Evolutionary conservation across 73 alveolate genomes (phyloP), one percentile per base, ranked within the genome.

Genomic region (Paramecium sexaurelia): DNA sequence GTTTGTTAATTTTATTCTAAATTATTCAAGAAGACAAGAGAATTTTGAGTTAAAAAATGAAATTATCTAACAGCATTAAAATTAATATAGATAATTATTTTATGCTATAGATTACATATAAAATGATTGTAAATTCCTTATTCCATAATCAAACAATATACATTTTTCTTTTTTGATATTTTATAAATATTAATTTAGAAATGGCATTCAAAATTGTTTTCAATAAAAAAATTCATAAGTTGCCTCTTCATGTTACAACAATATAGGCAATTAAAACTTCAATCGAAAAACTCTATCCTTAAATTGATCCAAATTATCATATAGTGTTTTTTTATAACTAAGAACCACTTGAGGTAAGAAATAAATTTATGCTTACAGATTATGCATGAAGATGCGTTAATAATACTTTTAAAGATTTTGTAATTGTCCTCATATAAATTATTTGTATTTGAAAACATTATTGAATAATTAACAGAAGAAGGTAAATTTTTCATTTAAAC

Each of bases 121-220:
- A n/a, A n/a, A n/a, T n/a, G n/a, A n/a, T n/a, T n/a, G n/a, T n/a
- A n/a, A n/a, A n/a, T n/a, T n/a, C n/a, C n/a, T n/a, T n/a, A n/a
- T n/a, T n/a, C n/a, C n/a, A n/a, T n/a, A n/a, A n/a, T n/a, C n/a
- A n/a, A n/a, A n/a, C n/a, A n/a, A n/a, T n/a, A n/a, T n/a, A n/a
- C n/a, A n/a, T n/a, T n/a, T n/a, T n/a, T n/a, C n/a, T n/a, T n/a
- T n/a, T n/a, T n/a, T n/a, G n/a, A n/a, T n/a, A n/a, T n/a, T n/a
- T n/a, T n/a, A n/a, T n/a, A n/a, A n/a, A n/a, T n/a, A n/a, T n/a
- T n/a, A n/a, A n/a, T 61, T 35, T 51, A 51, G 24, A 71, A 78
- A 78, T 78, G 90, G 90, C 61, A 41, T 78, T 78, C 55, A 78
- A 78, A 78, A 41, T 78, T 2, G 73, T 78, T 26, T 78, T 37